Base-by-base conservation (phyloP, 805 yeast species). In the Ogataea allantospora region DNA sequence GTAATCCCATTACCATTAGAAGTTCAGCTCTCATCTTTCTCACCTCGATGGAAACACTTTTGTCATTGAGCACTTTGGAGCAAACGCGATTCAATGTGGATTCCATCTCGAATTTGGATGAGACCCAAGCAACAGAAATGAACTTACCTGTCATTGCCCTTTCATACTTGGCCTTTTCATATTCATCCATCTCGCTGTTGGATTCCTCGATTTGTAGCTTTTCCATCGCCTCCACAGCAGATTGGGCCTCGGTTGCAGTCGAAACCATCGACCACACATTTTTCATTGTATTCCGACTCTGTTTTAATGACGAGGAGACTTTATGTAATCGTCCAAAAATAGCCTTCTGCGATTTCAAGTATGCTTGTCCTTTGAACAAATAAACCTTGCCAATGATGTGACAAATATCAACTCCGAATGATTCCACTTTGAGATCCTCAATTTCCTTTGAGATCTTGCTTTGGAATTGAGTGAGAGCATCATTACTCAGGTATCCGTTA, bases 101-200 rank as follows among this genome's bases (percentile, higher is more conserved):
- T 57, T 80, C 83, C 36, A 85, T 84, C 58, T 85, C 95, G 55
- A 78, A 83, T 53, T 75, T 81, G 9, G 89, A 79, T 0, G 91
- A 88, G 9, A 78, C 78, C 95, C 95, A 85, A 7, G 93, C 93
- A 2, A 89, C 91, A 7, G 85, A 82, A 23, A 85, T 63, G 13
- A 84, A 85, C 58, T 84, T 85, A 14, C 91, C 93, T 70, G 83
- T 79, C 47, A 85, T 63, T 21, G 80, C 68, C 56, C 83, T 80
- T 54, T 84, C 91, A 68, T 80, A 73, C 43, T 80, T 83, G 2
- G 86, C 87, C 47, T 39, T 57, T 45, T 48, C 62, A 44, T 67
- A 68, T 35, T 75, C 78, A 30, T 62, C 61, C 40, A 71, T 44
- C 7, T 68, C 71, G 13, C 62, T 66, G 38, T 75, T 78, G 7